Evolutionary conservation across 116 monocot genomes (phyloP), one percentile per base, ranked within the genome.

Genomic region (Dioscorea cayenensis): DNA sequence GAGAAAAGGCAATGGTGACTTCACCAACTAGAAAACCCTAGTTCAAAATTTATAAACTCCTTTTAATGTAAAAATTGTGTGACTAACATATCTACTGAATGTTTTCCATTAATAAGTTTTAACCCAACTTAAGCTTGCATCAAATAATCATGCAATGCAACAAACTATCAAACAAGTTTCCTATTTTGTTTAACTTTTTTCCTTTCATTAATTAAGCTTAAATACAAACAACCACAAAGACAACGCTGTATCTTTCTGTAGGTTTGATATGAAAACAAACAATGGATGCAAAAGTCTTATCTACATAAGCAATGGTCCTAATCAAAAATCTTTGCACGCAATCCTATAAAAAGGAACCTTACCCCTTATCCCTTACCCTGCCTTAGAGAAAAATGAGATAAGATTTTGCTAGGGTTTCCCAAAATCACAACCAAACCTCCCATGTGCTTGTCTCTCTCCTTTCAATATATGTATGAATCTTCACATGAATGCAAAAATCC

Each of bases 401-500:
- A 63, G 63, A 27, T 27, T 63, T 10, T 20, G 55, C 55, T 19
- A 55, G 55, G 55, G 55, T 55, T 55, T 55, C 55, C n/a, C 25
- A 63, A 27, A 63, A 8, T 9, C 63, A 20, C 63, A 27, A 1
- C 25, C 25, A 63, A 63, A 17, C 63, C 27, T 20, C 27, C 63
- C 63, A 63, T 63, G 63, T 63, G 63, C 22, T 21, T 18, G 17
- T 21, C 59, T 59, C 63, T 63, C 55, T 17, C n/a, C 63, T 63
- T 63, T 63, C 25, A 63, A 13, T 21, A 23, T 22, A 63, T 21
- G 63, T 22, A 63, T 63, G 63, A 27, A 63, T 63, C 27, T 27
- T 27, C 63, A 63, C 25, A 21, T 27, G 25, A 12, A 63, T 21
- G 25, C 55, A 55, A 63, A 63, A 63, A 27, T 23, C 22, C 60